These are phyloP conservation scores for Trichoderma harzianum DNA, from an alignment of 2,329 filamentous ascomycete species.

Conservation along the genomic window DNA sequence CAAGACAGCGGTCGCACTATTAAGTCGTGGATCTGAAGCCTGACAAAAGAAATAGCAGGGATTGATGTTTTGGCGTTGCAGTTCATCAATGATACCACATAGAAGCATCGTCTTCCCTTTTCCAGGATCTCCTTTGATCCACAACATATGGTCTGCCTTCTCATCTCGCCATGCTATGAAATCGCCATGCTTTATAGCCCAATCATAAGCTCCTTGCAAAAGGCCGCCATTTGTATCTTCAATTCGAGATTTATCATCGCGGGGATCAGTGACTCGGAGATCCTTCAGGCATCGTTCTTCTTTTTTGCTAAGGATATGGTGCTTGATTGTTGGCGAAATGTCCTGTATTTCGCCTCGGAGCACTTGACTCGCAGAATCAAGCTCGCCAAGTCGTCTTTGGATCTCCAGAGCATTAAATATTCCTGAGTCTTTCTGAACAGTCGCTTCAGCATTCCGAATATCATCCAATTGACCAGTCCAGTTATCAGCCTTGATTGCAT, in stretches of 20 bases:
- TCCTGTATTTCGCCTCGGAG: background rate
- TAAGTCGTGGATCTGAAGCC: slow-evolving; percentile 31
- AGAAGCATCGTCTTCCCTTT: slow-evolving; percentile 41
- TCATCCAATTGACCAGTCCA: background rate
- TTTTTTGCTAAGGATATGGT: background rate
- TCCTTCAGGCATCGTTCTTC: slow-evolving; percentile 22
- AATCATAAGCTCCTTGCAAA: slow-evolving; percentile 30
- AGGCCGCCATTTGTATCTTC: slow-evolving; percentile 35
- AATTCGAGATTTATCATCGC: slow-evolving; percentile 34
- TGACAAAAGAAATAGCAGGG: slow-evolving; percentile 20
- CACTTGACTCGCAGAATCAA: background rate
- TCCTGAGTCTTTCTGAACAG: background rate
- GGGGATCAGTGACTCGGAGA: slow-evolving; percentile 28
- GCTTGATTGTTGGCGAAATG: background rate
- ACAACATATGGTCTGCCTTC: slow-evolving; percentile 29
- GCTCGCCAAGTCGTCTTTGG: background rate
- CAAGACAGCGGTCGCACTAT: slow-evolving; percentile 39
- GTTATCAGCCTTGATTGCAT: background rate
- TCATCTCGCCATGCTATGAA: slow-evolving; percentile 24
- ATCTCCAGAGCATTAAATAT: too few relatives aligned
- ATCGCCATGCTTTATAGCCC: slow-evolving; percentile 31
- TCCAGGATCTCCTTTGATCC: slow-evolving; percentile 32
- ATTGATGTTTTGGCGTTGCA: background rate
- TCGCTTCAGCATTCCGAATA: background rate
- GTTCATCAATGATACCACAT: slow-evolving; percentile 31